phyloP scores from a whole-genome alignment of 495 filamentous ascomycete species.

The Tetracladium setigerum region DNA sequence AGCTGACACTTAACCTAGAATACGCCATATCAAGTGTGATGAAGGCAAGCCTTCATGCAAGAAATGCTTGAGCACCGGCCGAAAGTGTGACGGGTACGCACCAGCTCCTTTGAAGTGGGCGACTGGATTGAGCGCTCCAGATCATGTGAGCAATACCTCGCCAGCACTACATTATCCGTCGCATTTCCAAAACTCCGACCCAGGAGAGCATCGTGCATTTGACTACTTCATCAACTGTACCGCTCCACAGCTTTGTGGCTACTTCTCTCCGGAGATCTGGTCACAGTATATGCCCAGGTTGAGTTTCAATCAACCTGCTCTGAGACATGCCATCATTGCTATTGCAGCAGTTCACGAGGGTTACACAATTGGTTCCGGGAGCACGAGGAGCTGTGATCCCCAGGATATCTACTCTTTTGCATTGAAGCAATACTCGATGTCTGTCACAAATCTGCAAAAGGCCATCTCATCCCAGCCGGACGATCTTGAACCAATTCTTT shows the following conservation, averaged over 20 bases:
- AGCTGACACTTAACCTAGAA: neutral
- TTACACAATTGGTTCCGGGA: neutral
- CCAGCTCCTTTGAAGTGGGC: neutral
- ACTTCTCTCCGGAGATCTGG: constrained; percentile 36
- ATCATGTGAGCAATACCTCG: constrained; percentile 11
- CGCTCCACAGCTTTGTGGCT: constrained; percentile 26
- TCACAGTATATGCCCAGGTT: constrained; percentile 30
- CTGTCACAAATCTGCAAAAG: constrained; percentile 10
- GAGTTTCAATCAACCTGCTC: constrained; percentile 28
- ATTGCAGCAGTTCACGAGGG: constrained; percentile 28
- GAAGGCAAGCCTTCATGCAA: constrained; percentile 15
- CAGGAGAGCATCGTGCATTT: constrained; percentile 9
- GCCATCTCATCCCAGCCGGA: constrained; percentile 6
- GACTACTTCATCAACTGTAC: constrained; percentile 9
- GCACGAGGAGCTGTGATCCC: too few relatives aligned
- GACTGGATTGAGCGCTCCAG: constrained; percentile 1
- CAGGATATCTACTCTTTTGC: constrained; percentile 1
- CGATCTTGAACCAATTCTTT: constrained; percentile 7
- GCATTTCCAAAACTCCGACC: too few relatives aligned
- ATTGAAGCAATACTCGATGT: constrained; percentile 16
- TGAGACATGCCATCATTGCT: constrained; percentile 35
- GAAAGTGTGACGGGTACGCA: constrained; percentile 12
- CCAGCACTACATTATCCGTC: neutral
- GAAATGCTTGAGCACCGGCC: constrained; percentile 11
- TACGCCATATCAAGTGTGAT: constrained; percentile 15